Conservation (phyloP, 768 basidiomycete genomes). For the Nidularia sp. region DNA sequence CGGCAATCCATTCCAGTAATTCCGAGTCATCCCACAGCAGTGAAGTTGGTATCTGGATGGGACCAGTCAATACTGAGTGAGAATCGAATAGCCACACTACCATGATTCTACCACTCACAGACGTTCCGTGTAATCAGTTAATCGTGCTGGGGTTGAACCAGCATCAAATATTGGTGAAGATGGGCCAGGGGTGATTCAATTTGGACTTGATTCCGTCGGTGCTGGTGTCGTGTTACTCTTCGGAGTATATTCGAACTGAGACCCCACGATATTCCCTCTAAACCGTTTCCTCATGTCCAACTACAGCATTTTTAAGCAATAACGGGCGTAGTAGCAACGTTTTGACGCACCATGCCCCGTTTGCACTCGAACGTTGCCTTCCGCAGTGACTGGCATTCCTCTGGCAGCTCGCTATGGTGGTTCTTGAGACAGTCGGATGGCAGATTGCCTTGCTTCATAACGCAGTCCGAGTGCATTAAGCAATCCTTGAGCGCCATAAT, state of each 20-base stretch:
- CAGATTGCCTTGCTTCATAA: conserved; percentile 69
- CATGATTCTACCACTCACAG: too few relatives aligned
- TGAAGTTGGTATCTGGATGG: too few relatives aligned
- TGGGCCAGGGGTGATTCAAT: too few relatives aligned
- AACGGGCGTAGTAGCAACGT: neutral
- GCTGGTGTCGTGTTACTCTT: too few relatives aligned
- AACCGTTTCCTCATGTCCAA: conserved; percentile 85
- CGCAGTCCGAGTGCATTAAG: conserved; percentile 82
- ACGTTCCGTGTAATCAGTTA: too few relatives aligned
- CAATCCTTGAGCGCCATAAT: conserved; percentile 80
- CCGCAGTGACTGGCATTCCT: conserved; percentile 74
- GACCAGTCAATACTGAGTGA: too few relatives aligned
- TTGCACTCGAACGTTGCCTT: conserved; percentile 90
- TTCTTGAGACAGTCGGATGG: conserved; percentile 83
- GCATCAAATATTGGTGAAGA: too few relatives aligned
- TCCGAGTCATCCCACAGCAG: too few relatives aligned
- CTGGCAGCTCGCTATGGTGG: conserved; percentile 73
- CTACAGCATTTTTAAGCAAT: conserved; percentile 26
- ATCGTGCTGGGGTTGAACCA: too few relatives aligned
- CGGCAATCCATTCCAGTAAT: too few relatives aligned
- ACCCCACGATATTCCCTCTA: conserved; percentile 64
- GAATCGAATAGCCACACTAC: too few relatives aligned
- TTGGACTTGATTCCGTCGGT: too few relatives aligned
- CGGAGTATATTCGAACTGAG: conserved; percentile 41
- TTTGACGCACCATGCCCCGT: conserved; percentile 77